These are phyloP conservation scores for Mentha longifolia DNA, from an alignment of 257 asterid species.

Conservation along the genomic window DNA sequence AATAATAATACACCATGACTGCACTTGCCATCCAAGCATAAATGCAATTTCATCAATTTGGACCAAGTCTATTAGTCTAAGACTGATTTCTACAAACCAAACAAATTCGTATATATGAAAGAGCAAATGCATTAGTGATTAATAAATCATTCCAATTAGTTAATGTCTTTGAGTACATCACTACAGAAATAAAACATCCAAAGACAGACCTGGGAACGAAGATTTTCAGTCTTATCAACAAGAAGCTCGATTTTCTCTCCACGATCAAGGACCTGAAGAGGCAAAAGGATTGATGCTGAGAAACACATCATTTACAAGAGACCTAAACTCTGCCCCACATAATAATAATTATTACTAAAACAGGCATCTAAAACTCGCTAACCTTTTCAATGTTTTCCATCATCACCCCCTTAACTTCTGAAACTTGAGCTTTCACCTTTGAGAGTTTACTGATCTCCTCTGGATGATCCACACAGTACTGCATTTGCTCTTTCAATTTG, in stretches of 20 bases:
- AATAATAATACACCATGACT: neutral
- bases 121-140: neutral
- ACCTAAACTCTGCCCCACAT: conserved; percentile 14
- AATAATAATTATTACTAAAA: neutral
- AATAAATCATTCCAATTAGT: conserved; percentile 1
- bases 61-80: neutral
- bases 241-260: conserved; percentile 93
- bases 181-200: conserved; percentile 2
- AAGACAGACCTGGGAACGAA: conserved; percentile 75
- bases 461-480: conserved; percentile 92
- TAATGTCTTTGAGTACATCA: neutral
- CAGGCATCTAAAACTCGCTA: neutral
- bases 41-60: neutral
- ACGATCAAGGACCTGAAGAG: conserved; percentile 86
- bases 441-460: conserved; percentile 89
- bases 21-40: neutral
- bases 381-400: conserved; percentile 99
- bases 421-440: conserved; percentile 94
- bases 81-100: neutral
- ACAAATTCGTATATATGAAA: neutral
- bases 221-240: conserved; percentile 92
- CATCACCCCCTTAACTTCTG: conserved; percentile 98
- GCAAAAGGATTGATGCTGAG: conserved; percentile 20
- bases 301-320: conserved; percentile 13
- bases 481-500: conserved; percentile 96